A percentile compares a stretch with the other conserved stretches of the same genome.
These are phyloP conservation scores for Aspergillus latus DNA, from an alignment of 2,329 filamentous ascomycete species.

Conservation along the genomic window DNA sequence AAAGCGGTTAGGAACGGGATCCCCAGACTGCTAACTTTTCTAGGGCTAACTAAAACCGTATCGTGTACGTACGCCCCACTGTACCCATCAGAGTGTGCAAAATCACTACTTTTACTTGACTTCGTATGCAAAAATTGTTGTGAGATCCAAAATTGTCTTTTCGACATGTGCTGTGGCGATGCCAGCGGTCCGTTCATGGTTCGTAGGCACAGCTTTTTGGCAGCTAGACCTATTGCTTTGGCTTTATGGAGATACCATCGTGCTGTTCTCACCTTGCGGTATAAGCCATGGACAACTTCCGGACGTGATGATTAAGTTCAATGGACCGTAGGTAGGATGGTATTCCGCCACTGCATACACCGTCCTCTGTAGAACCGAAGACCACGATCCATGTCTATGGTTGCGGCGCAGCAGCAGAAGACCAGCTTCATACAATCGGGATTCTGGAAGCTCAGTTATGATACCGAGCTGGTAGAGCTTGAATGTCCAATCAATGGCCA, in stretches of 20 bases:
- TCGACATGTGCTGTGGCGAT: too few relatives aligned
- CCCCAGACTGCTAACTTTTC: slow-evolving; percentile 1
- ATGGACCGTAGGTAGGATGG: too few relatives aligned
- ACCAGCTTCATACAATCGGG: too few relatives aligned
- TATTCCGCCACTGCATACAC: too few relatives aligned
- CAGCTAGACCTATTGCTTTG: neutral
- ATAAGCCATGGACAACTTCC: too few relatives aligned
- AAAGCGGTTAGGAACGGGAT: slow-evolving; percentile 11
- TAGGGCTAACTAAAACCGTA: slow-evolving; percentile 5
- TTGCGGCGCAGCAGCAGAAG: too few relatives aligned
- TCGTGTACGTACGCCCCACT: neutral
- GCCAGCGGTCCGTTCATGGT: neutral
- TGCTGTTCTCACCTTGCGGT: too few relatives aligned
- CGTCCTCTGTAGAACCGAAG: too few relatives aligned
- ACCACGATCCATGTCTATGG: too few relatives aligned
- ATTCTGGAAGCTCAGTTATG: too few relatives aligned
- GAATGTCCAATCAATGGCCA: neutral
- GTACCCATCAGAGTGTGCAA: neutral
- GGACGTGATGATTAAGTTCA: too few relatives aligned
- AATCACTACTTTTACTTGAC: neutral
- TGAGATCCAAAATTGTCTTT: too few relatives aligned
- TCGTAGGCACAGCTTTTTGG: neutral
- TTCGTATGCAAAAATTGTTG: neutral
- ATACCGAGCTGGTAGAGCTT: neutral
- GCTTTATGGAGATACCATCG: neutral